A percentile compares a stretch with the other conserved stretches of the same genome.
Evolutionary conservation across 2,329 filamentous ascomycete species (phyloP).

Genomic region (Metarhizium anisopliae): DNA sequence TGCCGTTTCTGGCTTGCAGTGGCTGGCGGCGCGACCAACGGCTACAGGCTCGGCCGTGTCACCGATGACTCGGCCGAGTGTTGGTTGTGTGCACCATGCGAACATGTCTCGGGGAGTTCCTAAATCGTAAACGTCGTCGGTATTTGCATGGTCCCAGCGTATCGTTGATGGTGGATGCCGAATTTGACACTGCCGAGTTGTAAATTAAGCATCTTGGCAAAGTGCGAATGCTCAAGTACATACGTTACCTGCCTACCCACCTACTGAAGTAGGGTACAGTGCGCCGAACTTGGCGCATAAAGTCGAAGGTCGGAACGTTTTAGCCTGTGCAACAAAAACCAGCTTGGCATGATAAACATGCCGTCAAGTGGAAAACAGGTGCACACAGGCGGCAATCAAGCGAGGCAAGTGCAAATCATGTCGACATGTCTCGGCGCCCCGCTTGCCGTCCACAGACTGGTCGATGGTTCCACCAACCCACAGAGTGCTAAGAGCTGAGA

Average conservation of each 20-base stretch:
- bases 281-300: background rate
- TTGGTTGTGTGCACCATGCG: background rate
- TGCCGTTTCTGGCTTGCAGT: background rate
- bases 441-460: no score
- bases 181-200: background rate
- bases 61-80: constrained; percentile 1
- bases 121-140: background rate
- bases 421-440: no score
- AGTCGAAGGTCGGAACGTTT: no score
- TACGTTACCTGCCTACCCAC: no score
- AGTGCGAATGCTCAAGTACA: background rate
- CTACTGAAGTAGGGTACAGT: no score
- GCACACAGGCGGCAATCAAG: no score
- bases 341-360: no score
- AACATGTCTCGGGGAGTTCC: background rate
- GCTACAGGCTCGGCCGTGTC: background rate
- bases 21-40: background rate
- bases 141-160: background rate
- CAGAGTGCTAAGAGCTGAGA: no score
- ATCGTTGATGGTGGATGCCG: background rate
- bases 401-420: no score
- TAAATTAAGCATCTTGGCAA: background rate
- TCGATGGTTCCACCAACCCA: no score
- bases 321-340: no score
- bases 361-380: no score